Evolutionary conservation across 2,329 filamentous ascomycete genomes (phyloP).

Genomic region (Exutisphaerella laricina): DNA sequence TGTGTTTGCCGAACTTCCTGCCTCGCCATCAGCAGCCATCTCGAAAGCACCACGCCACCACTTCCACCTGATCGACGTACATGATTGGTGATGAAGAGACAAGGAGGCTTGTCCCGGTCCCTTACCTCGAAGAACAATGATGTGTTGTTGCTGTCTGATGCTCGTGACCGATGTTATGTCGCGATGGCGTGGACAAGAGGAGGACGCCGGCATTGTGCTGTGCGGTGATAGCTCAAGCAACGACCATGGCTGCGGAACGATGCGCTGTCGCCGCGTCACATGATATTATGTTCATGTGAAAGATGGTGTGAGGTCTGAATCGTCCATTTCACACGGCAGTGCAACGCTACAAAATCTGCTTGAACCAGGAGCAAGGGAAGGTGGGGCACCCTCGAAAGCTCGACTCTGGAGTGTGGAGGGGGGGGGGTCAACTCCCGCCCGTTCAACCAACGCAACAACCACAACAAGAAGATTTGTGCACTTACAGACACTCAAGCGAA

Average conservation of each 20-base stretch:
- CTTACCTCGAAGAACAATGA: constrained; percentile 2
- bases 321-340: too few species aligned
- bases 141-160: constrained; percentile 4
- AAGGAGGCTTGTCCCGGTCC: background rate
- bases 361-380: too few species aligned
- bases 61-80: constrained; percentile 4
- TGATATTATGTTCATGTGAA: too few species aligned
- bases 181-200: constrained; percentile 3
- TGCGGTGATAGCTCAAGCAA: constrained; percentile 1
- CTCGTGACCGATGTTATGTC: constrained; percentile 2
- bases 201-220: constrained; percentile 6
- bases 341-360: too few species aligned
- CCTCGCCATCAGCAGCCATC: constrained; percentile 14
- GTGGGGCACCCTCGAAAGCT: too few species aligned
- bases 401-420: too few species aligned
- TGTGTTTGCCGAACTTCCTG: constrained; percentile 99
- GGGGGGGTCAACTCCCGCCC: too few species aligned
- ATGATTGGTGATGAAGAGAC: constrained; percentile 4
- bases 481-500: too few species aligned
- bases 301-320: too few species aligned
- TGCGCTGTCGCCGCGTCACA: background rate
- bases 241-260: background rate
- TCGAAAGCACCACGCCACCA: too few species aligned
- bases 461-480: too few species aligned
- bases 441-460: too few species aligned